A percentile compares a stretch with the other conserved stretches of the same genome.
Evolutionary conservation across 1,284 basidiomycete species (phyloP).

Genomic region (Cutaneotrichosporon sp.): DNA sequence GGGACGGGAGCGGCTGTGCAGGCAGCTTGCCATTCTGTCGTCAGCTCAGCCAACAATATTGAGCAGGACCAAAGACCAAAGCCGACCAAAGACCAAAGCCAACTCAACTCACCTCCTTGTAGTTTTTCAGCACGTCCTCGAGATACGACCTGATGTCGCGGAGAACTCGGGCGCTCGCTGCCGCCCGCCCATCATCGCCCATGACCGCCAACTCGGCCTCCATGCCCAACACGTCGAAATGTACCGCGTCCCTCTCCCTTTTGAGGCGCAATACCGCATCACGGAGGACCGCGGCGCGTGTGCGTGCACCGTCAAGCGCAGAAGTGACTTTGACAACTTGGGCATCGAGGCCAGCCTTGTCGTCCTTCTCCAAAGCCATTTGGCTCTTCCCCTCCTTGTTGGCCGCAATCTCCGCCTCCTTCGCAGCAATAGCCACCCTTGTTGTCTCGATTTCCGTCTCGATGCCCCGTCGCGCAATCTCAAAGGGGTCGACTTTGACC

Average conservation of each 20-base stretch:
- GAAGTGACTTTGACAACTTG: constrained; percentile 10
- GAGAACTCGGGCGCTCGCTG: constrained; percentile 12
- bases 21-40: constrained; percentile 26
- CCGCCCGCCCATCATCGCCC: constrained; percentile 3
- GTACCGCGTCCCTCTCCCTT: constrained; percentile 9
- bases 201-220: constrained; percentile 20
- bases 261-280: constrained; percentile 20
- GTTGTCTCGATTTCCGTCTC: constrained; percentile 20
- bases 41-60: neutral
- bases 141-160: constrained; percentile 22
- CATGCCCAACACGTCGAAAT: constrained; percentile 10
- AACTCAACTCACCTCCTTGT: constrained; percentile 24
- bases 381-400: neutral
- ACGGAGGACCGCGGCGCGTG: constrained; percentile 19
- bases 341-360: constrained; percentile 14
- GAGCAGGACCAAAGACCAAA: neutral
- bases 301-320: constrained; percentile 10
- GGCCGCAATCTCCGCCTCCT: constrained; percentile 22
- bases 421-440: constrained; percentile 18
- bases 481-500: constrained; percentile 15
- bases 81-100: no score
- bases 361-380: neutral
- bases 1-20: constrained; percentile 19
- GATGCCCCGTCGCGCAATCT: constrained; percentile 19
- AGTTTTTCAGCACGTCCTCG: constrained; percentile 26